A percentile compares a stretch with the other conserved stretches of the same genome.
Evolutionary conservation across 805 yeast species (phyloP).

Genomic region (Brettanomyces bruxellensis): DNA sequence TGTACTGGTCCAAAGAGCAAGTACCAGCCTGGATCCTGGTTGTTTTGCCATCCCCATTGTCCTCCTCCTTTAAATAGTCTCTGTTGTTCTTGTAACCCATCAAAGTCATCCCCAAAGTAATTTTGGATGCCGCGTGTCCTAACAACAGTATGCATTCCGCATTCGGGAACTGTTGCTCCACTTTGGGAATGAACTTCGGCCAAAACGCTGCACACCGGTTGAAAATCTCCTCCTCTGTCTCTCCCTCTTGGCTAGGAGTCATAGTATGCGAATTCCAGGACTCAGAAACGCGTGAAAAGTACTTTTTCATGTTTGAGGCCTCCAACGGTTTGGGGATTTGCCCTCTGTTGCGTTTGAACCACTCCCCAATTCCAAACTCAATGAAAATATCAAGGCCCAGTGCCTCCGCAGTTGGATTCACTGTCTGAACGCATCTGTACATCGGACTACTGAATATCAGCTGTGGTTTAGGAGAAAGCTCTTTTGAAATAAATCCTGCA

Average conservation of each 20-base stretch:
- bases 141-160: constrained; percentile 60
- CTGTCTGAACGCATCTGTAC: constrained; percentile 81
- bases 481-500: constrained; percentile 46
- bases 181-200: constrained; percentile 43
- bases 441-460: constrained; percentile 76
- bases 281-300: constrained; percentile 41
- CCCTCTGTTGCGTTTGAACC: constrained; percentile 69
- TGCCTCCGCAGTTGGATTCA: constrained; percentile 54
- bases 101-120: constrained; percentile 75
- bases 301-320: constrained; percentile 34
- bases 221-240: constrained; percentile 62
- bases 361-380: constrained; percentile 87
- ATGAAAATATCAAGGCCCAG: constrained; percentile 51
- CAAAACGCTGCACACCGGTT: constrained; percentile 51
- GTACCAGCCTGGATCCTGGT: constrained; percentile 61
- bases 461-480: constrained; percentile 48
- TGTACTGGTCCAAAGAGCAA: constrained; percentile 69
- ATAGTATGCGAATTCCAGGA: constrained; percentile 42
- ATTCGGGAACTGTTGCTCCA: constrained; percentile 51
- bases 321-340: constrained; percentile 65
- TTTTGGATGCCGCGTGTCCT: constrained; percentile 91
- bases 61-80: constrained; percentile 39
- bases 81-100: constrained; percentile 42
- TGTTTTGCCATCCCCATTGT: constrained; percentile 29
- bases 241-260: constrained; percentile 62